phyloP scores from a whole-genome alignment of 768 basidiomycete genomes.

The Boletus tylopilopsis region DNA sequence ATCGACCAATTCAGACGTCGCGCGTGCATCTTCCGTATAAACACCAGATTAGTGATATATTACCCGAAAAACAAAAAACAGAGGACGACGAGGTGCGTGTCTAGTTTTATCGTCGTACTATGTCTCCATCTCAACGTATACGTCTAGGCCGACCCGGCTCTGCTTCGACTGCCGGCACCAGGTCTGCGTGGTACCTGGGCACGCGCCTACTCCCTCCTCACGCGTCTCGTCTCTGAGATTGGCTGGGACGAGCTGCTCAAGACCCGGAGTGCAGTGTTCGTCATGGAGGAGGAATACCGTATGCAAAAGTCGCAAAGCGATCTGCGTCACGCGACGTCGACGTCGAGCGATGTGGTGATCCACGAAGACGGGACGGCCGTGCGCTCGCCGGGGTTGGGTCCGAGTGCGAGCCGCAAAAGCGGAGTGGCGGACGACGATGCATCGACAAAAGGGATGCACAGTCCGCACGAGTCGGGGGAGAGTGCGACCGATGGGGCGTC shows the following conservation, averaged over 20 bases:
- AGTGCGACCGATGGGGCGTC: slow-evolving; percentile 22
- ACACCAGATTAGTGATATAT: slow-evolving; percentile 81
- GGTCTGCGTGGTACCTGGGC: slow-evolving; percentile 95
- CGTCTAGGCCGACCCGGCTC: slow-evolving; percentile 82
- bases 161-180: slow-evolving; percentile 90
- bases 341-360: no score
- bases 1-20: slow-evolving; percentile 76
- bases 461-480: slow-evolving; percentile 23
- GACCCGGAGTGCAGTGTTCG: slow-evolving; percentile 91
- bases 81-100: slow-evolving; percentile 80
- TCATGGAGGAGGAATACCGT: slow-evolving; percentile 99
- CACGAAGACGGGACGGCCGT: no score
- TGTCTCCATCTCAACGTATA: no score
- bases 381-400: no score
- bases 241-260: slow-evolving; percentile 99
- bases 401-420: no score
- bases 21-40: slow-evolving; percentile 85
- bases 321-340: slow-evolving; percentile 47
- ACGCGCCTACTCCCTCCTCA: slow-evolving; percentile 86
- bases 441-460: slow-evolving; percentile 61
- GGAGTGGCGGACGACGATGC: no score
- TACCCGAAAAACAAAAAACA: slow-evolving; percentile 78
- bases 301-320: slow-evolving; percentile 89
- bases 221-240: slow-evolving; percentile 87
- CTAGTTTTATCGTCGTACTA: no score